phyloP scores from a whole-genome alignment of 192 early-diverging fungal species.

The Diversispora eburnea region DNA sequence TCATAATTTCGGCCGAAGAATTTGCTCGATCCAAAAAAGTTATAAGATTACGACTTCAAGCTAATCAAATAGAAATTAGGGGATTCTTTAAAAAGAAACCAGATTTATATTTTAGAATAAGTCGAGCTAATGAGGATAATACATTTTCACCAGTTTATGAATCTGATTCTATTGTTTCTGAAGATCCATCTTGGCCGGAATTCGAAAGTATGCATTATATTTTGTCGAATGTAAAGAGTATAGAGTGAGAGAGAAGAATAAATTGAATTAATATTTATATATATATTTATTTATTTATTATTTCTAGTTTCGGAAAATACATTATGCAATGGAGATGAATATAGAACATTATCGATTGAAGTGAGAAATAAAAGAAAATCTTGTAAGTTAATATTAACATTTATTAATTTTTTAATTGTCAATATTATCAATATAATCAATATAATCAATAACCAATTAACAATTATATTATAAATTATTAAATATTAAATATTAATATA shows the following conservation, averaged over 20 bases:
- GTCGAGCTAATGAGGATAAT: constrained; percentile 36
- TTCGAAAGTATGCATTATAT: constrained; percentile 28
- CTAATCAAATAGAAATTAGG: constrained; percentile 34
- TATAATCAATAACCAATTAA: too few relatives aligned
- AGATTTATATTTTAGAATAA: constrained; percentile 34
- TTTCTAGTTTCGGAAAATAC: constrained; percentile 19
- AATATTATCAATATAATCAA: not conserved
- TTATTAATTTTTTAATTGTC: not conserved
- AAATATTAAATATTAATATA: too few relatives aligned
- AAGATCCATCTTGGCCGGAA: constrained; percentile 30
- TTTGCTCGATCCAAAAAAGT: constrained; percentile 11
- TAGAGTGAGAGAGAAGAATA: not conserved
- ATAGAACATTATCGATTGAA: constrained; percentile 30
- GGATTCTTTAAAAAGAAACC: constrained; percentile 33
- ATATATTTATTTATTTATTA: not conserved
- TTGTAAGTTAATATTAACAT: constrained; percentile 29
- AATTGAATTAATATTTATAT: not conserved
- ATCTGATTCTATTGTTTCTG: constrained; percentile 3
- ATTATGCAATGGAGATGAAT: constrained; percentile 36
- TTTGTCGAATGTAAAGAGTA: not conserved
- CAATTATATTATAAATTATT: not conserved
- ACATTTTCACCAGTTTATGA: constrained; percentile 39
- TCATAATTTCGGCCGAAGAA: constrained; percentile 47
- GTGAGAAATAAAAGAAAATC: constrained; percentile 33
- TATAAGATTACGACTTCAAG: constrained; percentile 38